phyloP scores from a whole-genome alignment of 306 rosid species.

The Ziziphus jujuba region DNA sequence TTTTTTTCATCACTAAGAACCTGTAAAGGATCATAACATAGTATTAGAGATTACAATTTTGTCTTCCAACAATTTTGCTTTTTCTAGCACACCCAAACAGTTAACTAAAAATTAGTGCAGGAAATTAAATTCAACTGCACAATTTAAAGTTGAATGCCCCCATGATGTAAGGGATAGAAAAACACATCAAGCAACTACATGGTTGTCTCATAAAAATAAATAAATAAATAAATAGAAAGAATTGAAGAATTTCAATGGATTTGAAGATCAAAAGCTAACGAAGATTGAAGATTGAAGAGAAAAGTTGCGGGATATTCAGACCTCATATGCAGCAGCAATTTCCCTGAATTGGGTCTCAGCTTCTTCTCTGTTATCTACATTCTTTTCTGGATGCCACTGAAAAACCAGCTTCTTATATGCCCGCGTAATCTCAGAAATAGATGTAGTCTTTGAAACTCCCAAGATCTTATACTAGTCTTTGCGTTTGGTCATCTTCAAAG shows the following conservation, averaged over 20 bases:
- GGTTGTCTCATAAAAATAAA: not conserved
- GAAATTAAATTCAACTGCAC: not conserved
- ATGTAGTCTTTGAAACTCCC: slow-evolving; percentile 79
- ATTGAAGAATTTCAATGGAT: not conserved
- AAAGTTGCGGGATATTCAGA: slow-evolving; percentile 15
- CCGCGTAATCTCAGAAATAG: slow-evolving; percentile 83
- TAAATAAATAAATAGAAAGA: not conserved
- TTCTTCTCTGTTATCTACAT: slow-evolving; percentile 86
- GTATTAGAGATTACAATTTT: slow-evolving; percentile 6
- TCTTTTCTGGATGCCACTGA: slow-evolving; percentile 99
- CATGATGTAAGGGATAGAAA: no score
- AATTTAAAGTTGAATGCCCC: no score
- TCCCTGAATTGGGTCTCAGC: slow-evolving; percentile 91
- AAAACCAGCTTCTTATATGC: slow-evolving; percentile 97
- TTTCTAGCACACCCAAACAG: not conserved
- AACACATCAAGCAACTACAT: no score
- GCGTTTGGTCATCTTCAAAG: slow-evolving; percentile 95
- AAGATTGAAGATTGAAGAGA: slow-evolving; percentile 8
- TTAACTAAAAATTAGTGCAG: not conserved
- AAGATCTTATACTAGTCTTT: slow-evolving; percentile 94
- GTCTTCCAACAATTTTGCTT: not conserved
- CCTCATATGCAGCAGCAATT: slow-evolving; percentile 98
- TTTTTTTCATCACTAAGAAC: slow-evolving; percentile 89
- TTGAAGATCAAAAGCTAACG: not conserved
- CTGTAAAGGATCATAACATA: slow-evolving; percentile 39